Percentiles rank a stretch among this genome's conserved stretches.
These are phyloP conservation scores for Penicillium desertorum DNA, from an alignment of 495 filamentous ascomycete genomes.

Conservation along the genomic window DNA sequence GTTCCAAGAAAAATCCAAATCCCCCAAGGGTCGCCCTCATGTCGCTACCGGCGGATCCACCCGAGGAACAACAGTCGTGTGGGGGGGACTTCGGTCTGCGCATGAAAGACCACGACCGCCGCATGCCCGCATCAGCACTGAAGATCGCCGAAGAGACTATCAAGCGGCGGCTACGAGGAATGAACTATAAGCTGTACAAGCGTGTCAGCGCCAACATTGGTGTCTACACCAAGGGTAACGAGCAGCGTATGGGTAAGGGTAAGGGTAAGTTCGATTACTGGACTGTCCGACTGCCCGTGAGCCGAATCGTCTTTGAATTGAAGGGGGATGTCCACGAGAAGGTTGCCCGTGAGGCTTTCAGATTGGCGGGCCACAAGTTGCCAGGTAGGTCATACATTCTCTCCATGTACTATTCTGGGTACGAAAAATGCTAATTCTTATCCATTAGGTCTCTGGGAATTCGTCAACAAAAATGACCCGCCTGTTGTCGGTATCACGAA, in stretches of 20 bases:
- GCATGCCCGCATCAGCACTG: conserved; percentile 82
- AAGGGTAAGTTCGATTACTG: conserved; percentile 98
- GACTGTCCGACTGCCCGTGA: conserved; percentile 83
- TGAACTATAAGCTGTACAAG: conserved; percentile 90
- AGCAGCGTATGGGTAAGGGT: conserved; percentile 98
- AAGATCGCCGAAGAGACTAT: conserved; percentile 92
- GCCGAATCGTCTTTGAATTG: conserved; percentile 86
- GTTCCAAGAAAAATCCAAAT: conserved; percentile 71
- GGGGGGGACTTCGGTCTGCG: conserved; percentile 97
- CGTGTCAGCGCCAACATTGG: conserved; percentile 87
- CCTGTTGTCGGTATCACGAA: conserved; percentile 94
- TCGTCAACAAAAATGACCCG: conserved; percentile 89
- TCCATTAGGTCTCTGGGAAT: conserved; percentile 78
- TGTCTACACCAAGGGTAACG: conserved; percentile 93
- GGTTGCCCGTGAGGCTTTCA: conserved; percentile 88
- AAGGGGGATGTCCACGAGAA: conserved; percentile 92
- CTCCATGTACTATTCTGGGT: neutral
- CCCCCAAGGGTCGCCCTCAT: conserved; percentile 84
- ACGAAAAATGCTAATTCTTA: conserved; percentile 26
- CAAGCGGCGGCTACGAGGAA: conserved; percentile 79
- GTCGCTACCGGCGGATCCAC: conserved; percentile 87
- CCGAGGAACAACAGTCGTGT: conserved; percentile 90
- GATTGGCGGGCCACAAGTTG: conserved; percentile 91
- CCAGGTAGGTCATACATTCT: conserved; percentile 63
- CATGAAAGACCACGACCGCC: conserved; percentile 88